Conservation (phyloP, 2,329 filamentous ascomycete species). For the Pseudogymnoascus sp. region DNA sequence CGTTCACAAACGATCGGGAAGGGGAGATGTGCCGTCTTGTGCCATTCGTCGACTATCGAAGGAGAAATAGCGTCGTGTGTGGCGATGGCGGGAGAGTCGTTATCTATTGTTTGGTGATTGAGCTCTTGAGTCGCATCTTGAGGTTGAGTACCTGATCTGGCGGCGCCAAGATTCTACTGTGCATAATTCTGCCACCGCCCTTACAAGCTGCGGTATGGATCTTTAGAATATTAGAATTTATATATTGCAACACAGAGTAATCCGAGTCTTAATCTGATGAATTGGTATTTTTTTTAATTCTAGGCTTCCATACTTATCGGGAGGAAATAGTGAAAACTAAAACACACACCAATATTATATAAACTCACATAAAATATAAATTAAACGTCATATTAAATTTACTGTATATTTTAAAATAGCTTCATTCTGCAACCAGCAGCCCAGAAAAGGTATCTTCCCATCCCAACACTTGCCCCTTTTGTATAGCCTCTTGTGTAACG, state of each 20-base stretch:
- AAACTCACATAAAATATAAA: background rate
- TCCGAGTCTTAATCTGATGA: background rate
- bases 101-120: slow-evolving; percentile 1
- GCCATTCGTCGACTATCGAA: background rate
- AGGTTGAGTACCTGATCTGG: slow-evolving; percentile 7
- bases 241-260: background rate
- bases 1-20: slow-evolving; percentile 1
- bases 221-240: background rate
- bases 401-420: background rate
- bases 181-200: slow-evolving; percentile 7
- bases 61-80: background rate
- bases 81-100: background rate
- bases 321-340: background rate
- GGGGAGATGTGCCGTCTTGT: background rate
- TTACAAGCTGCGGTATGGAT: background rate
- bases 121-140: background rate
- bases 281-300: background rate
- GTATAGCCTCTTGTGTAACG: background rate
- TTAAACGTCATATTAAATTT: background rate
- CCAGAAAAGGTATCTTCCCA: background rate
- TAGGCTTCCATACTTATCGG: background rate
- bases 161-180: background rate
- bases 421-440: background rate
- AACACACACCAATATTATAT: background rate
- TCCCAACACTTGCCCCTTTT: background rate